A percentile compares a stretch with the other conserved stretches of the same genome.
Evolutionary conservation across 805 yeast genomes (phyloP).

Genomic region (Yamadazyma olivae): DNA sequence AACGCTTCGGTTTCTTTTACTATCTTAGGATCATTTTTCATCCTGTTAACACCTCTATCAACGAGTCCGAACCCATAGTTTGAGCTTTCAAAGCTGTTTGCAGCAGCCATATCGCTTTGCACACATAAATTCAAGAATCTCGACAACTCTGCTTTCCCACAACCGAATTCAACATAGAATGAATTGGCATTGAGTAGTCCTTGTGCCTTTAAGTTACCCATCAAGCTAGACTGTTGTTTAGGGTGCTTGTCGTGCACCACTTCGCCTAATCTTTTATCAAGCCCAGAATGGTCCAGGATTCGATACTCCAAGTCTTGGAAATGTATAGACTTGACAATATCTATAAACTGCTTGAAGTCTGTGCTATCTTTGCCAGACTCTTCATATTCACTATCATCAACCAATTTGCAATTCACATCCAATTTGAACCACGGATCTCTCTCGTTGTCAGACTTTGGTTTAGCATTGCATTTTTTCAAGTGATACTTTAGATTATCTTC

Average conservation of each 20-base stretch:
- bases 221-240: conserved; percentile 75
- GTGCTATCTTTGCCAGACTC: too few relatives aligned
- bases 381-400: too few relatives aligned
- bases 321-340: conserved; percentile 10
- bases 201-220: conserved; percentile 55
- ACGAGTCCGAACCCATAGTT: conserved; percentile 53
- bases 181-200: conserved; percentile 32
- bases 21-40: conserved; percentile 76
- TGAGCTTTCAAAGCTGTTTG: neutral
- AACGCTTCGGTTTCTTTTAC: conserved; percentile 44
- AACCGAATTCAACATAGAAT: conserved; percentile 76
- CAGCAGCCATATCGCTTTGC: conserved; percentile 17
- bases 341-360: conserved; percentile 17
- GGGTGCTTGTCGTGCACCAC: conserved; percentile 68
- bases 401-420: conserved; percentile 42
- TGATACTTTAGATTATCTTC: conserved; percentile 53
- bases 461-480: conserved; percentile 57
- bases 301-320: conserved; percentile 6
- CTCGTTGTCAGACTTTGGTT: conserved; percentile 21
- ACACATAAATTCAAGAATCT: conserved; percentile 51
- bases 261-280: conserved; percentile 41
- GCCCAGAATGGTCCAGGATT: conserved; percentile 17
- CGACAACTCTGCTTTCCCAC: conserved; percentile 85
- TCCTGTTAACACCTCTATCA: conserved; percentile 73
- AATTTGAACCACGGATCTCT: conserved; percentile 49